Evolutionary conservation across 176 grass and related monocot species (phyloP), one percentile per base, ranked within the genome.

Genomic region (Poa pratensis): DNA sequence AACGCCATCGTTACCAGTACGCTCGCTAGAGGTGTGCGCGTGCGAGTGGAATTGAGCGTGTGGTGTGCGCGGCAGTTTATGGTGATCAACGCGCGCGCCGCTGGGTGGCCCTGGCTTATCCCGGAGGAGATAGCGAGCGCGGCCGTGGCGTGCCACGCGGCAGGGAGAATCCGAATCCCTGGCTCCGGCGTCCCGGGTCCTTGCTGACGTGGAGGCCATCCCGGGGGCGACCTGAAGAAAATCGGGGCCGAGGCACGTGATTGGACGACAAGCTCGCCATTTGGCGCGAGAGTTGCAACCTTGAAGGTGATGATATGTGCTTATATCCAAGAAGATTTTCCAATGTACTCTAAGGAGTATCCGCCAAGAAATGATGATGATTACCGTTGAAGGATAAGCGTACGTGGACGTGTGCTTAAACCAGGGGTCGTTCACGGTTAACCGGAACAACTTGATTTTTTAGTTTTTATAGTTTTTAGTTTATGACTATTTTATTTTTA

Each of bases 101-200:
- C 89, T 43, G 80, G 81, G 88, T 73, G 87, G 50, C 78, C 37
- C 73, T 34, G 79, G 83, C 82, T 92, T 92, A 98, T 98, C 94
- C 89, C 72, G 30, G 74, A 80, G 84, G 76, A 75, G 67, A 78
- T 73, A 50, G 86, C 83, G 72, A 64, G 75, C 67, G 86, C 52
- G 58, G 73, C 86, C 37, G 60, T 62, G 50, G 82, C 34, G 50
- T 50, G 96, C 86, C 96, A 98, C 79, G 96, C 87, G 96, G 89
- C 78, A 12, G 3, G 60, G 90, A 61, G 91, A 92, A 98, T 98
- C 96, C 85, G 59, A 49, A 19, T 83, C 70, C 82, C 63, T 83
- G 84, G 90, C 88, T 65, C 58, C 69, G 57, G 34, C 37, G 54
- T 13, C 57, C 77, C 85, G 24, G 13, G 82, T 30, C 51, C 83